phyloP scores from a whole-genome alignment of 805 yeast genomes.

The Ogataea henricii region DNA sequence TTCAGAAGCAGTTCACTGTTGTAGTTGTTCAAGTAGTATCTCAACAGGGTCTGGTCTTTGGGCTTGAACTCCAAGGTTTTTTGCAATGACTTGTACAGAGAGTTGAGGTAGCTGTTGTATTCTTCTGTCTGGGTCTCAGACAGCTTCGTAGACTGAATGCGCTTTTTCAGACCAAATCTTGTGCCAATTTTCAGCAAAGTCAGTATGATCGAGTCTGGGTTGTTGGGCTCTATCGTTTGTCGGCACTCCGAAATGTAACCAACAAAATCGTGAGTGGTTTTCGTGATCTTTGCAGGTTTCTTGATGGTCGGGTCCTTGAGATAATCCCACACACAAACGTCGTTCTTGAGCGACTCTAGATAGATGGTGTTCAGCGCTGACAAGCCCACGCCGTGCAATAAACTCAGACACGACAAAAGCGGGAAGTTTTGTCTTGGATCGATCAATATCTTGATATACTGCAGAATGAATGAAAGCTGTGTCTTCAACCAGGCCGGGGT shows the following conservation, averaged over 20 bases:
- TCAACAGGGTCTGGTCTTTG: conserved; percentile 34
- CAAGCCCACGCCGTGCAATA: conserved; percentile 27
- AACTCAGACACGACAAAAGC: conserved; percentile 27
- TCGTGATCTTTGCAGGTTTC: conserved; percentile 14
- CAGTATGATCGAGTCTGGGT: conserved; percentile 41
- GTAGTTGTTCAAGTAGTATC: conserved; percentile 43
- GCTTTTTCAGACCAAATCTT: conserved; percentile 39
- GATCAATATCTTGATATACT: conserved; percentile 47
- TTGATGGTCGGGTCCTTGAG: conserved; percentile 13
- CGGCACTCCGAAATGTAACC: conserved; percentile 23
- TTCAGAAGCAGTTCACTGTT: conserved; percentile 34
- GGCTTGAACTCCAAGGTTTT: conserved; percentile 26
- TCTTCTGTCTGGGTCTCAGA: conserved; percentile 21
- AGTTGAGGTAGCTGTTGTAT: conserved; percentile 36
- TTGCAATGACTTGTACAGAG: conserved; percentile 39
- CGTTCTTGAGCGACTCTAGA: conserved; percentile 20
- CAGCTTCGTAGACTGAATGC: conserved; percentile 21
- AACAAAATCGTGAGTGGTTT: conserved; percentile 14
- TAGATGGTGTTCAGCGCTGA: conserved; percentile 22
- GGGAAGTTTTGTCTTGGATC: conserved; percentile 33
- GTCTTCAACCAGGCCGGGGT: conserved; percentile 55
- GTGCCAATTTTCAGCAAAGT: conserved; percentile 36
- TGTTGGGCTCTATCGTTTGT: conserved; percentile 27
- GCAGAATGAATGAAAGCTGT: conserved; percentile 46
- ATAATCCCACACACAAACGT: conserved; percentile 27